Base-by-base conservation (phyloP, 2,329 filamentous ascomycete genomes). In the Hawksworthiomyces lignivorus region DNA sequence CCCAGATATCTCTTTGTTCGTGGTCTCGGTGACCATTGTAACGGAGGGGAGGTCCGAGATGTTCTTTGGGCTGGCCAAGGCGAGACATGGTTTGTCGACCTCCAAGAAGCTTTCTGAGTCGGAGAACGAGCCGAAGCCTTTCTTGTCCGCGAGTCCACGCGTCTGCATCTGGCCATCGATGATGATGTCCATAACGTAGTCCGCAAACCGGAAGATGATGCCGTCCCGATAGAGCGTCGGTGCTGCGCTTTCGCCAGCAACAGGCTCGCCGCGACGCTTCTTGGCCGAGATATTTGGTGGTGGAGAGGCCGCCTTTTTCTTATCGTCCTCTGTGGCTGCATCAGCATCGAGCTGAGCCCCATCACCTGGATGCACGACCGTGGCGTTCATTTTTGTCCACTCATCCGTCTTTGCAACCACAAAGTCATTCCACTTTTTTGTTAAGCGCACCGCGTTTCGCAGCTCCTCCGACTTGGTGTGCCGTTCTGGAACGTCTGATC, bases 381-480 rank as follows among this genome's bases (percentile, higher is more conserved):
- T 22, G 5, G 26, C 28, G 14, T 54, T 54, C 36, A 50, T 63
- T 11, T 56, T 52, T 32, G 60, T 58, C 74, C 75, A 79, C 7
- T 60, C 50, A 1, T 59, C 54, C 38, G 73, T 56, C 14, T 57
- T 56, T 7, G 55, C 56, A n/a, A 61, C 56, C 4, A 77, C 46
- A 28, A 56, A 49, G 5, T 56, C 49, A 48, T 79, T 75, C 75
- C 75, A 79, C 11, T 61, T 57, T 8, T 53, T 53, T 1, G 72
- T 72, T 30, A 80, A 53, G 36, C 66, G 63, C 2, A 68, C 66
- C 2, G 73, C 72, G 46, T 76, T 77, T 44, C 70, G 71, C 50
- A 74, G 60, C 48, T 78, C 68, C 48, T 75, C 72, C 3, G 68
- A 62, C 28, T 62, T 62, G 12, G 60, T 66, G 49, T 73, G 70